Percentiles rank a stretch among this genome's conserved stretches.
Evolutionary conservation across 768 basidiomycete genomes (phyloP).

Genomic region (Russula dissimulans): DNA sequence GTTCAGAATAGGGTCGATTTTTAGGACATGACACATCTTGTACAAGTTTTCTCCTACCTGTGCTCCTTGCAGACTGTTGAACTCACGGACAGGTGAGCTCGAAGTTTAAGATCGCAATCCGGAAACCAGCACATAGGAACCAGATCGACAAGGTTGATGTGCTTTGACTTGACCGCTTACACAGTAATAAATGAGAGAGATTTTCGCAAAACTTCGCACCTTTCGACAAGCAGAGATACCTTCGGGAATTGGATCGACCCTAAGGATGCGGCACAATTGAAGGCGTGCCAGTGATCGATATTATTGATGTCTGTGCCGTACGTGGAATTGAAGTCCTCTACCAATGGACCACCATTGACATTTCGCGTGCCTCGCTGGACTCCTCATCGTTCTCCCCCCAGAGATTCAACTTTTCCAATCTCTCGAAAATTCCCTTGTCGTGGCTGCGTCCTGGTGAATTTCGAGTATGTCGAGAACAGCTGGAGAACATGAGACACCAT

Average conservation of each 20-base stretch:
- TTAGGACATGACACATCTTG: constrained; percentile 14
- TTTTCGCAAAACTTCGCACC: neutral
- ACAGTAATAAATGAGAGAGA: neutral
- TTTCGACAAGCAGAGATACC: neutral
- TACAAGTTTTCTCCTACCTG: constrained; percentile 9
- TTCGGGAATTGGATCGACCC: constrained; percentile 12
- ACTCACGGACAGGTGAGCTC: no score
- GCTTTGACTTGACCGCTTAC: constrained; percentile 8
- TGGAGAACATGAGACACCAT: neutral
- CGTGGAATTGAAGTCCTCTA: constrained; percentile 15
- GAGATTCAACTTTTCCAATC: neutral
- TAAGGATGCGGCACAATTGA: constrained; percentile 15
- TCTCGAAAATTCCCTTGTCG: constrained; percentile 5
- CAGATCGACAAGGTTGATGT: constrained; percentile 17
- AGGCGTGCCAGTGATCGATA: constrained; percentile 12
- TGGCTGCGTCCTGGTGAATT: constrained; percentile 7
- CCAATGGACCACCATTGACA: constrained; percentile 3
- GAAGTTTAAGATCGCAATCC: no score
- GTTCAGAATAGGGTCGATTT: no score
- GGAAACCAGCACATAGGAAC: neutral
- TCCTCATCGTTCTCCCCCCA: neutral
- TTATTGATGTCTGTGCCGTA: constrained; percentile 18
- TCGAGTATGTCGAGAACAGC: constrained; percentile 13
- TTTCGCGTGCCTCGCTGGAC: neutral
- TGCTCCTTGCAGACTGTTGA: constrained; percentile 1